Percentiles rank a stretch among this genome's conserved stretches.
Evolutionary conservation across 169 alveolate genomes (phyloP).

Genomic region (Theileria parva): DNA sequence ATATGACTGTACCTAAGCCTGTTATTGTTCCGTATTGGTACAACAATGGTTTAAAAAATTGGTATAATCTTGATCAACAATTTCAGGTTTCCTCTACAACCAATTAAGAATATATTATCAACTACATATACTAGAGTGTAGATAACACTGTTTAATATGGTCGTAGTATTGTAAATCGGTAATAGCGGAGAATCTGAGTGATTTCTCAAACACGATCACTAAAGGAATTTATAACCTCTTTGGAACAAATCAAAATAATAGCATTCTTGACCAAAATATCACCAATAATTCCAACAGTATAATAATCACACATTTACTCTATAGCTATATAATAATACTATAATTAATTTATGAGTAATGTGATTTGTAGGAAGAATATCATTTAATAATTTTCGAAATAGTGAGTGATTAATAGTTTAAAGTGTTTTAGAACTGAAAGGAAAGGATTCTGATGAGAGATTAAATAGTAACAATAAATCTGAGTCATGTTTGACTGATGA

Average conservation of each 20-base stretch:
- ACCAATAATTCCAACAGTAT: slow-evolving; percentile 35
- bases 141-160: not conserved
- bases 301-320: not conserved
- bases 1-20: slow-evolving; percentile 79
- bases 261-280: slow-evolving; percentile 58
- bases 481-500: not conserved
- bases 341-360: slow-evolving; percentile 3
- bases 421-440: not conserved
- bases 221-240: slow-evolving; percentile 57
- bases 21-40: slow-evolving; percentile 82
- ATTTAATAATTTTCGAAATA: slow-evolving; percentile 1
- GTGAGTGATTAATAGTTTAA: not conserved
- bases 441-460: not conserved
- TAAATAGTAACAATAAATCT: not conserved
- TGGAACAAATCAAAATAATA: slow-evolving; percentile 54
- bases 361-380: not conserved
- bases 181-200: slow-evolving; percentile 64
- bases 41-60: slow-evolving; percentile 80
- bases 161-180: slow-evolving; percentile 59
- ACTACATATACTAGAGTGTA: no score
- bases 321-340: not conserved
- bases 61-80: slow-evolving; percentile 84
- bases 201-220: slow-evolving; percentile 56
- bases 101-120: not conserved
- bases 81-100: slow-evolving; percentile 51